Evolutionary conservation across 2,329 filamentous ascomycete genomes (phyloP).

Genomic region (Colletotrichum sp.): DNA sequence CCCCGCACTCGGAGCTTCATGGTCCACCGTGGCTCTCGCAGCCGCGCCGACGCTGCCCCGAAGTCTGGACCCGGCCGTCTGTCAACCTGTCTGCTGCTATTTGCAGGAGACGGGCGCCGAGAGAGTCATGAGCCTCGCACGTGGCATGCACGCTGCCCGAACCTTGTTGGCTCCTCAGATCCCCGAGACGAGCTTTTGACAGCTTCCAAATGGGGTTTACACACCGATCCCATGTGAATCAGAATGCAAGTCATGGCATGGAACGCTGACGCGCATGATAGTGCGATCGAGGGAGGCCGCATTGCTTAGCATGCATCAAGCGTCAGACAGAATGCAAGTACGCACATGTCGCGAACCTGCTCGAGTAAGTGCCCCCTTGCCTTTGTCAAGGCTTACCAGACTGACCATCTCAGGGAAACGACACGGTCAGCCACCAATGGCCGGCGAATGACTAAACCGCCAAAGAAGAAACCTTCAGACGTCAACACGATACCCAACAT

Average conservation of each 20-base stretch:
- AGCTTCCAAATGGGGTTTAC: neutral
- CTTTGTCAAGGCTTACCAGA: neutral
- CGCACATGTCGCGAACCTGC: slow-evolving; percentile 76
- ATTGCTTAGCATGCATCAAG: slow-evolving; percentile 74
- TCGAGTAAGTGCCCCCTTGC: slow-evolving; percentile 64
- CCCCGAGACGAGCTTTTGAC: neutral
- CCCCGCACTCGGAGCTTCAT: neutral
- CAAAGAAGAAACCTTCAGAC: slow-evolving; percentile 55
- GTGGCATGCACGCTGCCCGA: neutral
- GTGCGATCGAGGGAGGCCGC: slow-evolving; percentile 77
- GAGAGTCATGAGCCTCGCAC: neutral
- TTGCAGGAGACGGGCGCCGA: neutral
- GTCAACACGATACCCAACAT: slow-evolving; percentile 56
- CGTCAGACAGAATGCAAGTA: slow-evolving; percentile 78
- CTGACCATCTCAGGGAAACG: slow-evolving; percentile 53
- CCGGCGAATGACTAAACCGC: slow-evolving; percentile 61
- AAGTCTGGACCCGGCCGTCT: neutral
- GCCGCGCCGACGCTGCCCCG: neutral
- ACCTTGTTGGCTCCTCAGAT: neutral
- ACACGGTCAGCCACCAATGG: slow-evolving; percentile 57
- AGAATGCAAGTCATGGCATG: neutral
- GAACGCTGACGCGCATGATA: slow-evolving; percentile 34
- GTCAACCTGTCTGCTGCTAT: neutral
- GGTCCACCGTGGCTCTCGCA: neutral
- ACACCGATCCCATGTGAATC: neutral